Evolutionary conservation across 2,329 filamentous ascomycete genomes (phyloP).

Genomic region (Fusarium nodosum): DNA sequence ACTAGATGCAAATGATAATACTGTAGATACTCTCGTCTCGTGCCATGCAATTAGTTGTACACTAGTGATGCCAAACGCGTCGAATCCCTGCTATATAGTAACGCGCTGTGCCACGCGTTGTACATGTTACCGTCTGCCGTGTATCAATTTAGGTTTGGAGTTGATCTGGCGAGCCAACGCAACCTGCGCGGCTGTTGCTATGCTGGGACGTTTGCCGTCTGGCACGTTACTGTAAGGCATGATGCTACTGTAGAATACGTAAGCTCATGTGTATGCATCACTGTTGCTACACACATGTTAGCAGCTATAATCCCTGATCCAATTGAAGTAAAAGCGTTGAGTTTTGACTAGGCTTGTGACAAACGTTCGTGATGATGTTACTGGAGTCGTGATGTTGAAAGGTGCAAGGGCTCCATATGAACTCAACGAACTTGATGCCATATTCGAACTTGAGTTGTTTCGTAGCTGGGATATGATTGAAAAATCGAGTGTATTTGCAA

Average conservation of each 20-base stretch:
- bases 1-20: neutral
- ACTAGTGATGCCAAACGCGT: neutral
- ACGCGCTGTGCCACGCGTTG: neutral
- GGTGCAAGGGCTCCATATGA: neutral
- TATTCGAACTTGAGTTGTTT: no score
- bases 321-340: neutral
- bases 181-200: neutral
- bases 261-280: neutral
- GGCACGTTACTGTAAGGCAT: neutral
- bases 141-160: neutral
- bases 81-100: neutral
- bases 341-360: neutral
- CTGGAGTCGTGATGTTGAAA: neutral
- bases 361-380: neutral
- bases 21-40: no score
- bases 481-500: neutral
- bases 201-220: neutral
- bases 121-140: neutral
- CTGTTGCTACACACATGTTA: neutral
- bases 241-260: neutral
- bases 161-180: neutral
- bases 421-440: neutral
- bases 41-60: neutral
- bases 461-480: neutral
- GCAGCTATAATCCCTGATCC: neutral